Percentiles rank a stretch among this genome's conserved stretches.
Evolutionary conservation across 2,329 filamentous ascomycete genomes (phyloP).

Genomic region (Ceratocystis destructans): DNA sequence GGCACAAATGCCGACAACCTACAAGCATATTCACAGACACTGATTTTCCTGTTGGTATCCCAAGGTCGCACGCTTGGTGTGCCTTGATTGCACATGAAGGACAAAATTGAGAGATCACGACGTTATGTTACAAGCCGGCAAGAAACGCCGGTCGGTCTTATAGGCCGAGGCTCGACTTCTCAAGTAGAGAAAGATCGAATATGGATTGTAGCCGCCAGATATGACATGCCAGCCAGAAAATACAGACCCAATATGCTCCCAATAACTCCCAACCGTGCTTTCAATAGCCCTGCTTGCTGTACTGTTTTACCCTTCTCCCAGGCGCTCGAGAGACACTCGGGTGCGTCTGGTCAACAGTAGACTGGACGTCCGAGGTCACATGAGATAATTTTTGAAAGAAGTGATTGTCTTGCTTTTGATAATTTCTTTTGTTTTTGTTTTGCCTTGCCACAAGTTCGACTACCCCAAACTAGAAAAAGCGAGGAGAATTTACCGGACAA

Average conservation of each 20-base stretch:
- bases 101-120: slow-evolving; percentile 18
- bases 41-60: not conserved
- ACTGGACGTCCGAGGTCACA: slow-evolving; percentile 19
- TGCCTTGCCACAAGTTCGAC: slow-evolving; percentile 10
- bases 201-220: slow-evolving; percentile 35
- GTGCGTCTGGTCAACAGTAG: slow-evolving; percentile 12
- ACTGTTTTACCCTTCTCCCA: slow-evolving; percentile 23
- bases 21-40: not conserved
- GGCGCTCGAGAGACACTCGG: slow-evolving; percentile 17
- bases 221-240: slow-evolving; percentile 29
- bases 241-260: slow-evolving; percentile 22
- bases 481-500: slow-evolving; percentile 69
- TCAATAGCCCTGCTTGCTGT: slow-evolving; percentile 19
- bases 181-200: slow-evolving; percentile 36
- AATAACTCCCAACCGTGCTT: slow-evolving; percentile 22
- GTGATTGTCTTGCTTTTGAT: slow-evolving; percentile 18
- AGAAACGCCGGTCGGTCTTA: slow-evolving; percentile 56
- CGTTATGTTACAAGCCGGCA: slow-evolving; percentile 43
- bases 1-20: not conserved
- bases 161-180: slow-evolving; percentile 49
- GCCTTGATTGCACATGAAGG: not conserved
- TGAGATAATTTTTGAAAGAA: slow-evolving; percentile 17
- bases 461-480: not conserved
- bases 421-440: slow-evolving; percentile 14
- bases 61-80: not conserved